Conservation (phyloP, 768 basidiomycete species). For the Nevesoporus exiguus region DNA sequence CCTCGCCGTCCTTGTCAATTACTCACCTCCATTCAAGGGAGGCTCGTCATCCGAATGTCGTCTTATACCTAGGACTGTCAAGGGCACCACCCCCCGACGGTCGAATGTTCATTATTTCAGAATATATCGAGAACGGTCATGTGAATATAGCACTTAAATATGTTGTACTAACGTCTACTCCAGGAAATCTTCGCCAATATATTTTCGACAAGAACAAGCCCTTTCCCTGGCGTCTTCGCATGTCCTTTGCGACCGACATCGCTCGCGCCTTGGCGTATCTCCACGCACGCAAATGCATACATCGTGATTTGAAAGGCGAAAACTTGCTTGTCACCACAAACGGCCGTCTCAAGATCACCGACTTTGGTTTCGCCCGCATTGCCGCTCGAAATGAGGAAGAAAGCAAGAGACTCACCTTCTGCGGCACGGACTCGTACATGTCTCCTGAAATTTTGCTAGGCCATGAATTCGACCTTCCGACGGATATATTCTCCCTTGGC, state of each 20-base stretch:
- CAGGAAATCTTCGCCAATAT: conserved; percentile 77
- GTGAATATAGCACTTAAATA: not conserved
- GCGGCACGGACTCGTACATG: conserved; percentile 94
- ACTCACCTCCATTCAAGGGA: conserved; percentile 42
- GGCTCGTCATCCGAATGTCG: conserved; percentile 89
- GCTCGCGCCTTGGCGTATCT: conserved; percentile 95
- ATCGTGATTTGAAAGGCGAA: conserved; percentile 94
- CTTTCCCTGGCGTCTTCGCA: conserved; percentile 89
- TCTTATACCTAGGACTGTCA: conserved; percentile 87
- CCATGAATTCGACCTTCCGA: conserved; percentile 88
- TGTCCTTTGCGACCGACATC: conserved; percentile 95
- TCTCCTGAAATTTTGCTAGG: conserved; percentile 93
- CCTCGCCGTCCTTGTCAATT: not conserved
- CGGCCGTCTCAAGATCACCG: conserved; percentile 94
- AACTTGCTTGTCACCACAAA: conserved; percentile 95
- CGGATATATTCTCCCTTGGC: conserved; percentile 92
- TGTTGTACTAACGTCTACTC: conserved; percentile 2
- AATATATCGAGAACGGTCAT: conserved; percentile 83
- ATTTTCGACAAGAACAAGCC: conserved; percentile 81
- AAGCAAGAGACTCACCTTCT: conserved; percentile 78
- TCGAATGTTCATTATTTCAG: conserved; percentile 92
- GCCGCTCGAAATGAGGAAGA: conserved; percentile 91
- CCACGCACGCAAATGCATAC: conserved; percentile 87
- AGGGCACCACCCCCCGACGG: conserved; percentile 72
- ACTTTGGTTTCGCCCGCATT: conserved; percentile 96